phyloP scores from a whole-genome alignment of 805 yeast genomes.

The Ogataea henricii region DNA sequence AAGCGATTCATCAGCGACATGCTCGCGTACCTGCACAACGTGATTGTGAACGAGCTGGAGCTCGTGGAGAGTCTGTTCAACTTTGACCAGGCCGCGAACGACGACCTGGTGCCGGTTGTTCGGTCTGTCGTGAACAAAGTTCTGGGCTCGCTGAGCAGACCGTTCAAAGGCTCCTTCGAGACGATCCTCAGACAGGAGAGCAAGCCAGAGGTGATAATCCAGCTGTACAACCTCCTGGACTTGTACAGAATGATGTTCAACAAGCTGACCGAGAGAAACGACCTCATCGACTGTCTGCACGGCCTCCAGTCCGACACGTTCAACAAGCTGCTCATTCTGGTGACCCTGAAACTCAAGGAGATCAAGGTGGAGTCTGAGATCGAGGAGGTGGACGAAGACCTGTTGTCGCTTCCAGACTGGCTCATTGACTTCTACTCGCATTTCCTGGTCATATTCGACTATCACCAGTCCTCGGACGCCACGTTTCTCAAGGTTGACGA shows the following conservation, averaged over 20 bases:
- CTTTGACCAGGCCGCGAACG: conserved; percentile 30
- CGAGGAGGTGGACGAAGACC: conserved; percentile 48
- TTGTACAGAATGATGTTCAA: conserved; percentile 72
- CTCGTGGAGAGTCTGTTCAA: conserved; percentile 64
- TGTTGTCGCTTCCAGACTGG: conserved; percentile 82
- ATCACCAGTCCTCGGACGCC: conserved; percentile 32
- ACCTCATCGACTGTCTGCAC: conserved; percentile 30
- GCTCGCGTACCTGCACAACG: conserved; percentile 82
- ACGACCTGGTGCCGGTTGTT: conserved; percentile 28
- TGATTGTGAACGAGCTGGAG: conserved; percentile 86
- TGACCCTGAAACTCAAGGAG: conserved; percentile 41
- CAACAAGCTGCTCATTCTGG: conserved; percentile 42
- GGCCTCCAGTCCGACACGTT: conserved; percentile 37
- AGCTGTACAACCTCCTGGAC: conserved; percentile 62
- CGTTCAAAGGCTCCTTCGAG: conserved; percentile 63
- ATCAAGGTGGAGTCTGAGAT: conserved; percentile 33
- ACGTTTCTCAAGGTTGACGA: conserved; percentile 45
- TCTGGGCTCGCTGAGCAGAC: conserved; percentile 57
- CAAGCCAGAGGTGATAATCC: conserved; percentile 54
- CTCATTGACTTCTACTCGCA: conserved; percentile 63
- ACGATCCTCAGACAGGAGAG: conserved; percentile 68
- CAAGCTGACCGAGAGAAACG: conserved; percentile 38
- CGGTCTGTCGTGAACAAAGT: conserved; percentile 48
- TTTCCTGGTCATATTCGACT: conserved; percentile 57
- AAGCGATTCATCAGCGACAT: conserved; percentile 82